Base-by-base conservation (phyloP, 345 rosid genomes). In the Dipteronia dyeriana region DNA sequence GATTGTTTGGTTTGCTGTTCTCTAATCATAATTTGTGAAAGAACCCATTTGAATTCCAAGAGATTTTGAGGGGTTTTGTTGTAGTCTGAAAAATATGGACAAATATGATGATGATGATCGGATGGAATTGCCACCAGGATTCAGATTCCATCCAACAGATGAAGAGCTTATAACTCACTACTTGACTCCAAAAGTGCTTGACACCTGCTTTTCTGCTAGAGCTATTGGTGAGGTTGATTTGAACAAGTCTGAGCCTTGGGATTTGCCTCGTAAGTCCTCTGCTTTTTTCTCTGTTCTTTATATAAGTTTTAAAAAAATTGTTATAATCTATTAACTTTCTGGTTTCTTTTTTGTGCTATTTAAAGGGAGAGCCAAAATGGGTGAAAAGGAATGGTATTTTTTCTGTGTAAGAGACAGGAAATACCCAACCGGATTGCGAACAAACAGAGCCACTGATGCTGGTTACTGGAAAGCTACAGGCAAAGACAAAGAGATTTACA, bases 401-500 rank as follows among this genome's bases (percentile, higher is more conserved):
- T 92, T 92, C 78, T 92, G 91, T 77, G 88, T 90, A 0, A 85
- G 89, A 73, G 97, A 92, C 75, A 83, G 97, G 68, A 92, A 92
- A 76, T 92, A 92, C 74, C 97, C 97, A 41, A 92, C 94, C 64
- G 97, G 93, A 53, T 79, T 88, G 78, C 78, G 93, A 67, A 90
- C 93, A 20, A 90, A 90, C 81, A 85, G 93, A 67, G 93, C 91
- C 1, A 90, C 93, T 0, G 76, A 59, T 3, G 83, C 88, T 1
- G 88, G 92, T 11, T 90, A 90, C 8, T 90, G 93, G 94, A 90
- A 90, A 73, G 94, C 94, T 3, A 90, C 94, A n/a, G 94, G 91
- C 4, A 90, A 86, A 80, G 93, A 90, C 54, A 90, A 75, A 73
- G 93, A 88, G 80, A 90, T 90, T 47, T 82, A 74, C 77, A 84